Conservation (phyloP, 441 rosid species). For the Omphalea diandra region DNA sequence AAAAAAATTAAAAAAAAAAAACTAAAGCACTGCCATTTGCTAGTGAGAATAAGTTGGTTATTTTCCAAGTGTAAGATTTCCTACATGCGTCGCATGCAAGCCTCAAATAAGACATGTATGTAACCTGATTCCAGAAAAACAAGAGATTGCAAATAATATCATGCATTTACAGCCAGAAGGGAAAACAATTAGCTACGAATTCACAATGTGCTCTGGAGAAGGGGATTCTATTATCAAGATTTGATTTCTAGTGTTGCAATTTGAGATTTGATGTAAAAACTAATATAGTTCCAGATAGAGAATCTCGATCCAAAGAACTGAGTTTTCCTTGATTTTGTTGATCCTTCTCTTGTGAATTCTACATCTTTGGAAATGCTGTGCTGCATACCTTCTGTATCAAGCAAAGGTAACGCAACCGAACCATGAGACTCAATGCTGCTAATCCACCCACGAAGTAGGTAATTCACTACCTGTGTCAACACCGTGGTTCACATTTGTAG, state of each 20-base stretch:
- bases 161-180: too few relatives aligned
- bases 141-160: too few relatives aligned
- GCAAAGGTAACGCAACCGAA: constrained; percentile 51
- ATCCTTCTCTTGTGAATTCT: constrained; percentile 67
- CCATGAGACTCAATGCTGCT: constrained; percentile 66
- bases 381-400: constrained; percentile 36
- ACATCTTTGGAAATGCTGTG: constrained; percentile 38
- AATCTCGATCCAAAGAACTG: constrained; percentile 45
- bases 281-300: constrained; percentile 50
- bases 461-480: constrained; percentile 68
- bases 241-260: constrained; percentile 31
- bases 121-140: too few relatives aligned
- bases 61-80: too few relatives aligned
- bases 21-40: too few relatives aligned
- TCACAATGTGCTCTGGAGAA: too few relatives aligned
- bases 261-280: constrained; percentile 43
- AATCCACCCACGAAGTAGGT: constrained; percentile 81
- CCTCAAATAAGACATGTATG: too few relatives aligned
- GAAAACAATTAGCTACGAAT: too few relatives aligned
- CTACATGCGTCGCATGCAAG: too few relatives aligned
- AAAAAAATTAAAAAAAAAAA: too few relatives aligned
- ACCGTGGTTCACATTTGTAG: background rate
- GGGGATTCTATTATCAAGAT: constrained; percentile 19
- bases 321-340: constrained; percentile 48
- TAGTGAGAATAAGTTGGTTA: too few relatives aligned